phyloP scores from a whole-genome alignment of 257 asterid species.

The Solanum sejunctum region DNA sequence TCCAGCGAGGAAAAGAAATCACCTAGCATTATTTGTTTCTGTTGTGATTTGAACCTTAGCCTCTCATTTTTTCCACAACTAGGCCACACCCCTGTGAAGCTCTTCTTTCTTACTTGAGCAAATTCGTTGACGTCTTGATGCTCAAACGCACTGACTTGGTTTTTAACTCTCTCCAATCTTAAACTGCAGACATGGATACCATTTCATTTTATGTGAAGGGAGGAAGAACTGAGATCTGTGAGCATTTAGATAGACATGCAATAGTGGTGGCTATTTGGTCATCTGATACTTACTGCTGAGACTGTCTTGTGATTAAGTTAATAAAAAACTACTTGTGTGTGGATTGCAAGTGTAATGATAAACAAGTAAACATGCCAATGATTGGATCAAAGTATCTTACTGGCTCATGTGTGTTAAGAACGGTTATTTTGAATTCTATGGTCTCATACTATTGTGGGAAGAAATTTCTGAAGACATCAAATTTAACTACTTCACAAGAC shows the following conservation, averaged over 20 bases:
- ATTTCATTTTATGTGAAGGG: conserved; percentile 85
- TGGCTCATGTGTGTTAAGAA: background rate
- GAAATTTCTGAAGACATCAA: no score
- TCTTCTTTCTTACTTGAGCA: background rate
- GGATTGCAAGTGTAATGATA: background rate
- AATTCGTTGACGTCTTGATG: background rate
- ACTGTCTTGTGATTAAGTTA: background rate
- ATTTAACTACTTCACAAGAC: no score
- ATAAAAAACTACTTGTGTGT: background rate
- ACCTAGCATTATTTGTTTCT: background rate
- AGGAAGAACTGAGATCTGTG: conserved; percentile 65
- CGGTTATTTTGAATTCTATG: background rate
- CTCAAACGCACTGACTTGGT: background rate
- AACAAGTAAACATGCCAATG: background rate
- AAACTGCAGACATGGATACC: conserved; percentile 85
- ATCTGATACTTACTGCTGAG: background rate
- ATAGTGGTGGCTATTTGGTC: background rate
- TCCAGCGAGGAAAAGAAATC: background rate
- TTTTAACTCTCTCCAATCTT: background rate
- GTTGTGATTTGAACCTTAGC: background rate
- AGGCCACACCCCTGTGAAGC: background rate
- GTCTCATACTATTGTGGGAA: background rate
- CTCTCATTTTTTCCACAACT: background rate
- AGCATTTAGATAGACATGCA: conserved; percentile 1
- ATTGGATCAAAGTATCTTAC: background rate